Percentiles rank a stretch among this genome's conserved stretches.
Evolutionary conservation across 1,284 basidiomycete genomes (phyloP).

Genomic region (Laetiporus sulphureus): DNA sequence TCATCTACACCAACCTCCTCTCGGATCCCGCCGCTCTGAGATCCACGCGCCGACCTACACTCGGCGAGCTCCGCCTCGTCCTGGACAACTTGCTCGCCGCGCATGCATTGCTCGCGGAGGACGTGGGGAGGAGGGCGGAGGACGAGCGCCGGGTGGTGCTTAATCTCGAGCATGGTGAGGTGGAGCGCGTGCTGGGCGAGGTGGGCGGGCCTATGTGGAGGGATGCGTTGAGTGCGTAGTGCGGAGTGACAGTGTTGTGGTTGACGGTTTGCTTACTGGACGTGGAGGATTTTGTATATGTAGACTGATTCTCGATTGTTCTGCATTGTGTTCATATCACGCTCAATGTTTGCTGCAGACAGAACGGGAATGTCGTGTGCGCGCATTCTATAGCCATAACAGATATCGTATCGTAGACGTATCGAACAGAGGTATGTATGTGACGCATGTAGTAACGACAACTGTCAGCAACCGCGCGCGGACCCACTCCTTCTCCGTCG

Average conservation of each 20-base stretch:
- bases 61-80: conserved; percentile 51
- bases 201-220: conserved; percentile 66
- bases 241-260: no score
- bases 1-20: conserved; percentile 52
- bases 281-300: no score
- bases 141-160: conserved; percentile 57
- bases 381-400: no score
- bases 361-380: no score
- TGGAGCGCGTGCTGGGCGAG: conserved; percentile 69
- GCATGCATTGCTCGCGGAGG: conserved; percentile 66
- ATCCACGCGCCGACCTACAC: conserved; percentile 45
- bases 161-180: conserved; percentile 65
- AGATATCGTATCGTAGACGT: no score
- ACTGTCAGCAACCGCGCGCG: conserved; percentile 3
- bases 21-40: conserved; percentile 44
- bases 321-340: no score
- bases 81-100: conserved; percentile 66
- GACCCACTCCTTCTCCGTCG: background rate
- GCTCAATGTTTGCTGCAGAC: no score
- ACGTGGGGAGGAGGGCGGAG: conserved; percentile 46
- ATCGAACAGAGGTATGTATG: conserved; percentile 3
- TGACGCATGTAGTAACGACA: conserved; percentile 4
- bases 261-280: no score
- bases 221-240: conserved; percentile 36
- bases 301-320: no score